These are phyloP conservation scores for Cryomyces antarcticus DNA, from an alignment of 495 filamentous ascomycete species.

Conservation along the genomic window DNA sequence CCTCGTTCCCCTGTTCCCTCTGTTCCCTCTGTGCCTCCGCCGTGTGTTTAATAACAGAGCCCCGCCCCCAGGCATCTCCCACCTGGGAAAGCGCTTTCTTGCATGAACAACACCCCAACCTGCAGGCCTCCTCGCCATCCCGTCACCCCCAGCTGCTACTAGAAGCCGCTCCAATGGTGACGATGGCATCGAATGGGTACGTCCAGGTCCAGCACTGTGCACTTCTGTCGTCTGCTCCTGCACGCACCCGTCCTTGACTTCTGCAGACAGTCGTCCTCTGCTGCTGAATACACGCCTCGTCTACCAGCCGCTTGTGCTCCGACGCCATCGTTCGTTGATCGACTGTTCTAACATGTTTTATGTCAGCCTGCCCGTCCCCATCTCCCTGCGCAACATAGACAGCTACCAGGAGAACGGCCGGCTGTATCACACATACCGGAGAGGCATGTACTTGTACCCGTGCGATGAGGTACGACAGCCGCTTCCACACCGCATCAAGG, in stretches of 20 bases:
- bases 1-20: slow-evolving; percentile 13
- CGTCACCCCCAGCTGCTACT: background rate
- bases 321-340: slow-evolving; percentile 7
- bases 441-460: slow-evolving; percentile 39
- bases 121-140: background rate
- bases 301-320: background rate
- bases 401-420: slow-evolving; percentile 33
- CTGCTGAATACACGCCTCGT: background rate
- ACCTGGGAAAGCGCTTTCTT: no score
- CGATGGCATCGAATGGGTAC: slow-evolving; percentile 18
- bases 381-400: slow-evolving; percentile 8
- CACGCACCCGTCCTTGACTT: no score
- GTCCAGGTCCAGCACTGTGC: background rate
- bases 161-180: slow-evolving; percentile 13
- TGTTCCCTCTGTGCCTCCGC: slow-evolving; percentile 20
- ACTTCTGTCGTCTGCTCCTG: background rate
- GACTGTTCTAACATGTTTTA: background rate
- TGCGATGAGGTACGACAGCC: slow-evolving; percentile 31
- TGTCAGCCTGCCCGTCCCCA: slow-evolving; percentile 10
- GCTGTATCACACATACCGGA: slow-evolving; percentile 32
- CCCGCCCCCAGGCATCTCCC: no score
- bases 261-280: background rate
- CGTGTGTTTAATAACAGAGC: no score
- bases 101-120: background rate
- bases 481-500: background rate